Evolutionary conservation across 805 yeast species (phyloP).

Genomic region (Pichia pseudocactophila): DNA sequence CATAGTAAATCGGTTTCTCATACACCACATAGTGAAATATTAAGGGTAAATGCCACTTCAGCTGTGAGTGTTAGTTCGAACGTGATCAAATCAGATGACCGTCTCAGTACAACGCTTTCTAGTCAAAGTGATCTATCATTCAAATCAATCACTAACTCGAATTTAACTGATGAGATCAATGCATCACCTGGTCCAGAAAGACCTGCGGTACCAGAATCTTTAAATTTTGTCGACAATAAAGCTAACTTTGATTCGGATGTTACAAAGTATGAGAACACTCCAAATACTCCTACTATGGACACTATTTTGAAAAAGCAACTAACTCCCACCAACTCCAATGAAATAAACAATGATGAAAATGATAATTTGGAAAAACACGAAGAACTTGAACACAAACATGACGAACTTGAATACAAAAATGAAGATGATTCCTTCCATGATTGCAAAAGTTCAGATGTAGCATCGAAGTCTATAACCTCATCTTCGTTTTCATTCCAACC

Average conservation of each 20-base stretch:
- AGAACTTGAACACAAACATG: no score
- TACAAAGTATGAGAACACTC: neutral
- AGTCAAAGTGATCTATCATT: slow-evolving; percentile 3
- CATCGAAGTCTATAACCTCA: neutral
- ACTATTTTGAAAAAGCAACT: neutral
- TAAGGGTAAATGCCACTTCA: slow-evolving; percentile 21
- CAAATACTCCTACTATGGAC: slow-evolving; percentile 4
- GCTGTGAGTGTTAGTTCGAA: slow-evolving; percentile 7
- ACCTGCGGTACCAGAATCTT: neutral
- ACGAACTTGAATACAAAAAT: neutral
- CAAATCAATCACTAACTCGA: neutral
- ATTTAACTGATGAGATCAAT: slow-evolving; percentile 3
- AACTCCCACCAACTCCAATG: neutral
- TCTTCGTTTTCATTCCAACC: slow-evolving; percentile 9
- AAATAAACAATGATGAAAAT: no score
- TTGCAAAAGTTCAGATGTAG: neutral
- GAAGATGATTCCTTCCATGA: neutral
- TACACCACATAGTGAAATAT: slow-evolving; percentile 34
- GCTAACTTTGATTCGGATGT: neutral
- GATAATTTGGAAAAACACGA: no score
- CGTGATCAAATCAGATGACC: slow-evolving; percentile 15
- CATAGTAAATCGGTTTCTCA: slow-evolving; percentile 38
- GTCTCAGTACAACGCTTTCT: slow-evolving; percentile 5
- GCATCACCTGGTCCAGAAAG: no score
- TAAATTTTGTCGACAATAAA: neutral